phyloP scores from a whole-genome alignment of 139 green algal species.

The Picochlorum sp. region DNA sequence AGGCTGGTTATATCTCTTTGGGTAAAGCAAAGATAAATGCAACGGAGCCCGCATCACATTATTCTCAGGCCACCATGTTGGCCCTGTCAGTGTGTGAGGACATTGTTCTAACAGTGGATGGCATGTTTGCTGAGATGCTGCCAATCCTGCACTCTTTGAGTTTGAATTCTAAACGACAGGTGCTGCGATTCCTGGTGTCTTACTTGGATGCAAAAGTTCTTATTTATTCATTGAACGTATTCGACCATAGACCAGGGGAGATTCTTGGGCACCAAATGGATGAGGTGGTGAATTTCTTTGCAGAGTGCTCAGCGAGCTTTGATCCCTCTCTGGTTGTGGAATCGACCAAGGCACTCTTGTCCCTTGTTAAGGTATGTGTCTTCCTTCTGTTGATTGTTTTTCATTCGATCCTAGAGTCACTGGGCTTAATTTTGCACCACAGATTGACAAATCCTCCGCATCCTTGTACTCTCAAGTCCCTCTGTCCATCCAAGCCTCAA shows the following conservation, averaged over 20 bases:
- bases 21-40: neutral
- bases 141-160: constrained; percentile 16
- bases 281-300: neutral
- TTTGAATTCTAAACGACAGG: neutral
- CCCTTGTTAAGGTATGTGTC: constrained; percentile 17
- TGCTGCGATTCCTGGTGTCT: neutral
- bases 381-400: constrained; percentile 11
- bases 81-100: neutral
- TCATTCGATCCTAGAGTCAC: constrained; percentile 17
- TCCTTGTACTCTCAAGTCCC: constrained; percentile 20
- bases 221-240: neutral
- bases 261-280: constrained; percentile 5
- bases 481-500: constrained; percentile 9
- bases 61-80: neutral
- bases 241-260: neutral
- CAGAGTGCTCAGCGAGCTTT: neutral
- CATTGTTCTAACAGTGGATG: constrained; percentile 6
- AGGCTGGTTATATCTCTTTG: neutral
- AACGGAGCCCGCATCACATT: neutral
- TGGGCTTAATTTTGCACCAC: constrained; percentile 12
- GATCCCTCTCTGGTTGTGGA: neutral
- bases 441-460: constrained; percentile 23
- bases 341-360: constrained; percentile 4
- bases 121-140: constrained; percentile 14
- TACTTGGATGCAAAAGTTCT: constrained; percentile 6